Evolutionary conservation across 1,284 basidiomycete species (phyloP).

Genomic region (Ceratobasidium theobromae): DNA sequence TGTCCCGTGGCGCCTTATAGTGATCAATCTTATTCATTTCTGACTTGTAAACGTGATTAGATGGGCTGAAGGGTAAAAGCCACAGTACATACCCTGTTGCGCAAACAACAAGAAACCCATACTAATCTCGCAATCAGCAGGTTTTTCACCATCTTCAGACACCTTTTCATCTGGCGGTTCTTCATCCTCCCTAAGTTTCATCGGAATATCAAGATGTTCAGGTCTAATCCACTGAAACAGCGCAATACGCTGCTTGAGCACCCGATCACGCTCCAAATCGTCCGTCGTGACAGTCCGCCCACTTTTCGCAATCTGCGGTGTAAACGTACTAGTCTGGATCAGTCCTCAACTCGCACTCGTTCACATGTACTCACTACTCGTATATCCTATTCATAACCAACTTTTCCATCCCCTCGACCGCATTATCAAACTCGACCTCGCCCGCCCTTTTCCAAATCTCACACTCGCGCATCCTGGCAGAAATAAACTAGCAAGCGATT

Average conservation of each 20-base stretch:
- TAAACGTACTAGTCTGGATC: conserved; percentile 70
- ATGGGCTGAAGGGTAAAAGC: not conserved
- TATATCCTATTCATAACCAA: conserved; percentile 98
- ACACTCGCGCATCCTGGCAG: conserved; percentile 78
- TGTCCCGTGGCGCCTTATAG: conserved; percentile 97
- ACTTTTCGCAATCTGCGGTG: conserved; percentile 67
- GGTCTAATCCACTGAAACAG: conserved; percentile 91
- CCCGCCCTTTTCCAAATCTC: conserved; percentile 79
- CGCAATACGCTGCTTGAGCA: conserved; percentile 86
- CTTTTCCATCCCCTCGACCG: conserved; percentile 99
- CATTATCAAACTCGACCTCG: conserved; percentile 91
- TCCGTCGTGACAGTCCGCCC: conserved; percentile 84
- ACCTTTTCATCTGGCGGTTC: conserved; percentile 1
- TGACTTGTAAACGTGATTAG: conserved; percentile 41
- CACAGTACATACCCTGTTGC: conserved; percentile 66
- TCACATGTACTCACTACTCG: conserved; percentile 68
- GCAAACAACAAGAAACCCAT: conserved; percentile 93
- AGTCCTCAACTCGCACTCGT: not conserved
- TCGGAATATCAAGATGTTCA: conserved; percentile 83
- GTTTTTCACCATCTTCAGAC: conserved; percentile 2
- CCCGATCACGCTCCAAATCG: conserved; percentile 91
- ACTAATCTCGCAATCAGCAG: conserved; percentile 45
- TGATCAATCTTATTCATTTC: conserved; percentile 96
- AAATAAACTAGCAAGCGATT: conserved; percentile 68
- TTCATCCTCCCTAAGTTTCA: conserved; percentile 42